A percentile compares a stretch with the other conserved stretches of the same genome.
Evolutionary conservation across 2,329 filamentous ascomycete species (phyloP).

Genomic region (Fusarium sp.): DNA sequence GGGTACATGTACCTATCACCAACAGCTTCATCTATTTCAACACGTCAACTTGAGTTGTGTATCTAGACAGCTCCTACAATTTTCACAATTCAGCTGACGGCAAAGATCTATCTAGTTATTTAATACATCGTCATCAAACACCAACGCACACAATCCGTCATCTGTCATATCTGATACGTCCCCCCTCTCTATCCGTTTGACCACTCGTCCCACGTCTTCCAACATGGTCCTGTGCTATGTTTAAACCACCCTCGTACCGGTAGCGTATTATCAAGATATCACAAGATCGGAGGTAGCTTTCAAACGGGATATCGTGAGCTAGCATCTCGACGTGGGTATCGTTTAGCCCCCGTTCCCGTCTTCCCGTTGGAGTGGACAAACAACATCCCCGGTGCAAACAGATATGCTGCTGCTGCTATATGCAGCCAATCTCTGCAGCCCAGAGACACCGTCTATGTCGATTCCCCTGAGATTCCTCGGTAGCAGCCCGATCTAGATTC

Average conservation of each 20-base stretch:
- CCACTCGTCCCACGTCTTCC: too few species aligned
- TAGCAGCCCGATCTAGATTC: slow-evolving; percentile 23
- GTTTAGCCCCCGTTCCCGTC: slow-evolving; percentile 20
- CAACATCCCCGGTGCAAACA: slow-evolving; percentile 12
- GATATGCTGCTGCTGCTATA: background rate
- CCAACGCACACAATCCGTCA: background rate
- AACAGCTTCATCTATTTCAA: background rate
- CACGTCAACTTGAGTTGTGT: too few species aligned
- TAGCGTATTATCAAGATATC: background rate
- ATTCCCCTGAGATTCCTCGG: slow-evolving; percentile 4
- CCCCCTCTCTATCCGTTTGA: slow-evolving; percentile 31
- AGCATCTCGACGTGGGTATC: slow-evolving; percentile 30
- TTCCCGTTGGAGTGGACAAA: slow-evolving; percentile 29
- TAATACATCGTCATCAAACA: background rate
- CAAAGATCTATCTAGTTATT: too few species aligned
- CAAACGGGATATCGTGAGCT: slow-evolving; percentile 7
- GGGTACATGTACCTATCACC: background rate
- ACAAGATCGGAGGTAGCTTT: slow-evolving; percentile 10
- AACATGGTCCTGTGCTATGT: too few species aligned
- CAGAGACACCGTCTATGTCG: background rate
- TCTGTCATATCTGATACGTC: background rate
- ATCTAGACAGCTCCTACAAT: too few species aligned
- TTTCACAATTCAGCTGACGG: too few species aligned
- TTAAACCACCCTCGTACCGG: slow-evolving; percentile 9
- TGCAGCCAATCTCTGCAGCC: slow-evolving; percentile 16